Evolutionary conservation across 202 grass and related monocot genomes (phyloP).

Genomic region (Setaria viridis): DNA sequence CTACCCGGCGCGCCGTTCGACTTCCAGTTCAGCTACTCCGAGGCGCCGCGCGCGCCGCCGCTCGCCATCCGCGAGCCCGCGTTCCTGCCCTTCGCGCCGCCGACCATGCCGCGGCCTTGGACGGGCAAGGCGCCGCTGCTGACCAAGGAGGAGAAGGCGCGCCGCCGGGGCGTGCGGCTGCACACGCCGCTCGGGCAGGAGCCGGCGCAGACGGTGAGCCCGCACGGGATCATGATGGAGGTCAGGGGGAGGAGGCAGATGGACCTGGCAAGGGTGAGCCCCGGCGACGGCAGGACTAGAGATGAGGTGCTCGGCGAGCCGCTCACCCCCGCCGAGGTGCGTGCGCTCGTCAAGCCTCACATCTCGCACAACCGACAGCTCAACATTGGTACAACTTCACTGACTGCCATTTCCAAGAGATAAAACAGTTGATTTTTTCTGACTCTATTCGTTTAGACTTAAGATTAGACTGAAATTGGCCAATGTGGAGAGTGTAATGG

Average conservation of each 20-base stretch:
- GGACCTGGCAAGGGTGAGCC: conserved; percentile 63
- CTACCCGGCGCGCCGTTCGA: conserved; percentile 89
- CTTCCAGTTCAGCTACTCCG: conserved; percentile 97
- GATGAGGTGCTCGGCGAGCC: conserved; percentile 85
- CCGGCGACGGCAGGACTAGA: conserved; percentile 65
- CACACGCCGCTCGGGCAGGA: conserved; percentile 77
- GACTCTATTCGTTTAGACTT: conserved; percentile 4
- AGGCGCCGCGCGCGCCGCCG: conserved; percentile 76
- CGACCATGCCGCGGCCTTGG: conserved; percentile 96
- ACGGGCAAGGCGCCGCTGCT: conserved; percentile 91
- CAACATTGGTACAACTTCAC: conserved; percentile 71
- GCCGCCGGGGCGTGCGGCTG: conserved; percentile 71
- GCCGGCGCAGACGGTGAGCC: conserved; percentile 48
- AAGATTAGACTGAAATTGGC: neutral
- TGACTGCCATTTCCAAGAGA: conserved; percentile 11
- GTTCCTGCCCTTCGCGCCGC: conserved; percentile 94
- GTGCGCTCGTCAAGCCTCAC: conserved; percentile 67
- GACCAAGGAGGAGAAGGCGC: conserved; percentile 93
- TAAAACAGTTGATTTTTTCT: neutral
- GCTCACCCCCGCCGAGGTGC: conserved; percentile 68
- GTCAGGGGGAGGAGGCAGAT: conserved; percentile 62
- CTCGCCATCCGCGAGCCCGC: conserved; percentile 94
- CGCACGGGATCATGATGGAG: conserved; percentile 71
- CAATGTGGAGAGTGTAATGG: neutral
- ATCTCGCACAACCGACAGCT: conserved; percentile 86